phyloP scores from a whole-genome alignment of 257 asterid genomes.

The Salvia splendens region DNA sequence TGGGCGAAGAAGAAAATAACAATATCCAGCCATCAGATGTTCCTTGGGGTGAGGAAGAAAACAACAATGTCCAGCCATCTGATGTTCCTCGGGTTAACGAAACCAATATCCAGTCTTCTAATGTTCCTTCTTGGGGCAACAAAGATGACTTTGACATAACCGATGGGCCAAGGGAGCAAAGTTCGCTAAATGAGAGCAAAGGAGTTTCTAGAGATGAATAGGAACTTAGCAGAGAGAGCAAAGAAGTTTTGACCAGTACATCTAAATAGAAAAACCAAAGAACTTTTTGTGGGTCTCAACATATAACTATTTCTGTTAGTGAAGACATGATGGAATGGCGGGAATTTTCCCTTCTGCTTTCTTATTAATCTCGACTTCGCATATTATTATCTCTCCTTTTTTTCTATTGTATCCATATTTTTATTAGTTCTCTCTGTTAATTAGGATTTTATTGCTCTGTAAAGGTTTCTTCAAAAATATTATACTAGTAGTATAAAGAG shows the following conservation, averaged over 20 bases:
- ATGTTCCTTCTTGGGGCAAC: neutral
- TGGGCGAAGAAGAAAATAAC: neutral
- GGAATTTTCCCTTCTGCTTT: no score
- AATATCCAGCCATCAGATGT: constrained; percentile 24
- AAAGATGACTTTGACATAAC: constrained; percentile 20
- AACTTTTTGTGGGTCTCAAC: no score
- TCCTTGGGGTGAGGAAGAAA: constrained; percentile 19
- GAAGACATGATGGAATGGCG: no score
- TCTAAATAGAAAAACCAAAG: no score
- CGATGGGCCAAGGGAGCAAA: constrained; percentile 37
- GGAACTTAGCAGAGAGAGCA: no score
- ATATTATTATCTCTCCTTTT: no score
- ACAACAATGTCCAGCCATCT: constrained; percentile 16
- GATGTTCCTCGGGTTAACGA: neutral
- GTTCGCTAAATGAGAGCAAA: constrained; percentile 20
- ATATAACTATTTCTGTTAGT: neutral
- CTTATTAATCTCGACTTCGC: no score
- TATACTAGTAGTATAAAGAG: no score
- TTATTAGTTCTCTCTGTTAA: no score
- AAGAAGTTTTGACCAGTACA: neutral
- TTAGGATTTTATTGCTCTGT: no score
- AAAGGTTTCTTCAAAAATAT: no score
- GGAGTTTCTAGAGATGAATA: constrained; percentile 36
- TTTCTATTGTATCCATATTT: no score
- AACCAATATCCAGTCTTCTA: neutral